Conservation (phyloP, 768 basidiomycete genomes). For the Pulveroboletus sp. region DNA sequence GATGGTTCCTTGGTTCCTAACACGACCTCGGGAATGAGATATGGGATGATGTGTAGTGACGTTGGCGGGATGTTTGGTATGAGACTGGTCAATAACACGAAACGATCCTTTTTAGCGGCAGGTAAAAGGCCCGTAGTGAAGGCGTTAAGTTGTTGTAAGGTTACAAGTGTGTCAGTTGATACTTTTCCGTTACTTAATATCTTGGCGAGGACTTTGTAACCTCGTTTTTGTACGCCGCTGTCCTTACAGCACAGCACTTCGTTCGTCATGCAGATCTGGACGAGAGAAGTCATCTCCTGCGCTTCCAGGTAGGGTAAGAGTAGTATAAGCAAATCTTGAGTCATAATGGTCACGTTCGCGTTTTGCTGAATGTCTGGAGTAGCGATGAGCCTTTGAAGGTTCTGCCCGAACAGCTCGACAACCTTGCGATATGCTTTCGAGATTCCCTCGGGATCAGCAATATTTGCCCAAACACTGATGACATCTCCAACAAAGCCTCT, state of each 20-base stretch:
- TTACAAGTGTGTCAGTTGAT: slow-evolving; percentile 46
- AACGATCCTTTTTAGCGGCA: slow-evolving; percentile 93
- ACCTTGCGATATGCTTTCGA: slow-evolving; percentile 80
- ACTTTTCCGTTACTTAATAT: slow-evolving; percentile 63
- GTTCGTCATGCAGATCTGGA: slow-evolving; percentile 61
- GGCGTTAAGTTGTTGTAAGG: slow-evolving; percentile 63
- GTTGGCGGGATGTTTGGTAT: slow-evolving; percentile 64
- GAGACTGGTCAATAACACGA: slow-evolving; percentile 66
- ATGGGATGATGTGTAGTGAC: slow-evolving; percentile 78
- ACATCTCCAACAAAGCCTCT: slow-evolving; percentile 82
- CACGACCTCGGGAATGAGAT: slow-evolving; percentile 89
- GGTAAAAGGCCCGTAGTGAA: slow-evolving; percentile 61
- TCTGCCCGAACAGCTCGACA: slow-evolving; percentile 61
- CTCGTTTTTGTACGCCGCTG: slow-evolving; percentile 91
- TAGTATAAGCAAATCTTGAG: slow-evolving; percentile 81
- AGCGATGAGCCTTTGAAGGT: slow-evolving; percentile 42
- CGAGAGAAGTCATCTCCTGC: slow-evolving; percentile 57
- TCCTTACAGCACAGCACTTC: slow-evolving; percentile 73
- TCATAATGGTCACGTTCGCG: slow-evolving; percentile 51
- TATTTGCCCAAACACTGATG: slow-evolving; percentile 78
- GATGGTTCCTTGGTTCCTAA: slow-evolving; percentile 96
- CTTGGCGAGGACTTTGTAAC: slow-evolving; percentile 81
- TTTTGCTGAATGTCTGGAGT: slow-evolving; percentile 31
- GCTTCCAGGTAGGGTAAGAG: slow-evolving; percentile 71
- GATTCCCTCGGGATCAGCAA: slow-evolving; percentile 75